Percentiles rank a stretch among this genome's conserved stretches.
Evolutionary conservation across 768 basidiomycete genomes (phyloP).

Genomic region (Plicaturopsis crispa): DNA sequence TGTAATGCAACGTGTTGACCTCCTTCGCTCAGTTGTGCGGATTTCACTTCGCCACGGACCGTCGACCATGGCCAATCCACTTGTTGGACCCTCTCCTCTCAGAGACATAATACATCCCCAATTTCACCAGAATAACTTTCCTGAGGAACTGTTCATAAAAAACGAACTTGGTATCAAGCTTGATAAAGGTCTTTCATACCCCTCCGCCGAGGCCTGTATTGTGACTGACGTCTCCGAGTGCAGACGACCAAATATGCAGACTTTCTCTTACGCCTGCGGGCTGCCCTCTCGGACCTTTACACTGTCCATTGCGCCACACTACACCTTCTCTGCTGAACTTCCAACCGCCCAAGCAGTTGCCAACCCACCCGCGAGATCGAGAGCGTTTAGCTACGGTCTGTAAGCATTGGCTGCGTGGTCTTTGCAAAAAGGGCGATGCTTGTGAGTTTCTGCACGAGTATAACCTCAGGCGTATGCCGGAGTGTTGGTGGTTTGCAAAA

Average conservation of each 20-base stretch:
- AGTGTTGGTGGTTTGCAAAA: conserved; percentile 98
- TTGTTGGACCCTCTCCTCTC: conserved; percentile 49
- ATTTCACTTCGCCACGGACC: no score
- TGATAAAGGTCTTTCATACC: conserved; percentile 69
- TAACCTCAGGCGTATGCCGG: conserved; percentile 95
- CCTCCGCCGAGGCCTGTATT: not conserved
- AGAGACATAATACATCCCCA: conserved; percentile 78
- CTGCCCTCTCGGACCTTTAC: conserved; percentile 85
- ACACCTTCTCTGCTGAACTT: conserved; percentile 85
- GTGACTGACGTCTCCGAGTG: not conserved
- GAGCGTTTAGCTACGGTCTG: conserved; percentile 89
- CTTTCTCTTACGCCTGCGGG: conserved; percentile 74
- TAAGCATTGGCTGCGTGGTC: conserved; percentile 96
- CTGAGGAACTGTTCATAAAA: conserved; percentile 77
- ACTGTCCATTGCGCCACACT: conserved; percentile 91
- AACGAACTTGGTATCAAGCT: conserved; percentile 78
- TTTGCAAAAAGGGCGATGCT: conserved; percentile 96
- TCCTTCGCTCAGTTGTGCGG: no score
- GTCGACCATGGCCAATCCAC: conserved; percentile 39
- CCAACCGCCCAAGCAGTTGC: conserved; percentile 75
- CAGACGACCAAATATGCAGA: conserved; percentile 94
- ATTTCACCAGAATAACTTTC: conserved; percentile 90
- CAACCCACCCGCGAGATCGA: conserved; percentile 76
- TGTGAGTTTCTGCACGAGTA: conserved; percentile 99
- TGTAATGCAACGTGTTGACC: no score